A percentile compares a stretch with the other conserved stretches of the same genome.
Conservation (phyloP, 2,329 filamentous ascomycete genomes). For the Eutypella sp. region DNA sequence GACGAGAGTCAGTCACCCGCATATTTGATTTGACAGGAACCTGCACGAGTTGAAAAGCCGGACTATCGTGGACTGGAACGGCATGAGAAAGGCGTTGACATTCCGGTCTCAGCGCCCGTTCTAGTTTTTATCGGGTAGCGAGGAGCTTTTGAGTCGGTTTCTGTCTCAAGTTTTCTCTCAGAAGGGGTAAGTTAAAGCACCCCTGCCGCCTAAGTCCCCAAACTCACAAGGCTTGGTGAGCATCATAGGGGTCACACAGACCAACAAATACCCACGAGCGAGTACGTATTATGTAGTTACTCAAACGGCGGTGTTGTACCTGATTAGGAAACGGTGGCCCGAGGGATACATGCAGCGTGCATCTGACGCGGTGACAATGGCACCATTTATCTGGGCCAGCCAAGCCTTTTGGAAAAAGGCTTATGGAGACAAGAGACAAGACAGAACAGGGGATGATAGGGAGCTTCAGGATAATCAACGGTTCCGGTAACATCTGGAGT, state of each 20-base stretch:
- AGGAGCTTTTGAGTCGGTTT: constrained; percentile 31
- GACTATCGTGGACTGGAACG: constrained; percentile 29
- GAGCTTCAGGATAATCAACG: background rate
- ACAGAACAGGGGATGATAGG: no score
- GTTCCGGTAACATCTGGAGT: background rate
- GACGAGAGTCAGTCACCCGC: constrained; percentile 23
- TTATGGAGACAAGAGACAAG: no score
- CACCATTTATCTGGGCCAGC: constrained; percentile 15
- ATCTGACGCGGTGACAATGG: constrained; percentile 7
- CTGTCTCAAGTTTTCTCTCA: constrained; percentile 40
- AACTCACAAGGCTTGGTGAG: constrained; percentile 3
- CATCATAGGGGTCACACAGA: constrained; percentile 19
- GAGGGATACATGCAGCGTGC: constrained; percentile 21
- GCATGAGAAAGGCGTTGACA: constrained; percentile 43
- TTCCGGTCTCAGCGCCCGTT: constrained; percentile 42
- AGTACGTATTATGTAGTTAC: no score
- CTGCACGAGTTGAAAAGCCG: constrained; percentile 17
- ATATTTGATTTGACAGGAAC: constrained; percentile 25
- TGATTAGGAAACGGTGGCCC: constrained; percentile 27
- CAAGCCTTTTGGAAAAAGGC: constrained; percentile 11
- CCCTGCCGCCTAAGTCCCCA: constrained; percentile 29
- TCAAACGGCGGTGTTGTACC: constrained; percentile 25
- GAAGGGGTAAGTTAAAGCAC: constrained; percentile 23
- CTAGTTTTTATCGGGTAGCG: constrained; percentile 28
- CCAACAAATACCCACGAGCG: constrained; percentile 19